Percentiles rank a stretch among this genome's conserved stretches.
Conservation (phyloP, 2,329 filamentous ascomycete genomes). For the Trichoderma polysporum region DNA sequence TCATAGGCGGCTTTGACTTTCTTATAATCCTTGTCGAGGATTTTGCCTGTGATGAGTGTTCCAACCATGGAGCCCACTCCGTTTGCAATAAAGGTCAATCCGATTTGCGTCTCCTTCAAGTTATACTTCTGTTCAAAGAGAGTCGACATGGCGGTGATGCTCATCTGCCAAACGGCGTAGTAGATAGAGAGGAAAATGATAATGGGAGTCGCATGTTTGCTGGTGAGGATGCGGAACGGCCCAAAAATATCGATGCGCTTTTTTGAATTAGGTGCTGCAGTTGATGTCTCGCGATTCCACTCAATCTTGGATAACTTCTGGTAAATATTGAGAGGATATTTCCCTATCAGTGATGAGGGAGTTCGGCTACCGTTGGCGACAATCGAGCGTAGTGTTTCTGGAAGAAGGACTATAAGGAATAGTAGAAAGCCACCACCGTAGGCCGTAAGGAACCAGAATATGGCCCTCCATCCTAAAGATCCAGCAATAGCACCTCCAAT, state of each 20-base stretch:
- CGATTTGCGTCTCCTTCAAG: slow-evolving; percentile 56
- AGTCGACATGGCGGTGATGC: slow-evolving; percentile 48
- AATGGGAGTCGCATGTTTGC: slow-evolving; percentile 49
- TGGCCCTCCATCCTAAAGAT: slow-evolving; percentile 57
- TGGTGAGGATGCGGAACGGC: slow-evolving; percentile 40
- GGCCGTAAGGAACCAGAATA: slow-evolving; percentile 64
- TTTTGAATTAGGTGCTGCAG: slow-evolving; percentile 19
- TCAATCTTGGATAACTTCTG: slow-evolving; percentile 32
- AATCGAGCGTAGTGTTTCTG: slow-evolving; percentile 49
- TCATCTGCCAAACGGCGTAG: slow-evolving; percentile 57
- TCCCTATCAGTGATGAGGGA: slow-evolving; percentile 39
- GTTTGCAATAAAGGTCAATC: slow-evolving; percentile 53
- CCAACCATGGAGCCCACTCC: slow-evolving; percentile 50
- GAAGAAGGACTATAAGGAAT: slow-evolving; percentile 50
- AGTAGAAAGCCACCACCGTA: slow-evolving; percentile 40
- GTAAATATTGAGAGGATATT: slow-evolving; percentile 34
- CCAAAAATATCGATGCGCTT: slow-evolving; percentile 38
- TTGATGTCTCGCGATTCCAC: slow-evolving; percentile 27
- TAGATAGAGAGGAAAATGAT: slow-evolving; percentile 49
- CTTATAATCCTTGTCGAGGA: slow-evolving; percentile 67
- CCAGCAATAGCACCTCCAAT: slow-evolving; percentile 58
- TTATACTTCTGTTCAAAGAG: slow-evolving; percentile 54
- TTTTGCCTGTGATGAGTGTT: slow-evolving; percentile 48
- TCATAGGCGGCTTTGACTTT: slow-evolving; percentile 51
- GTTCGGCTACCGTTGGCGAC: slow-evolving; percentile 54